phyloP scores from a whole-genome alignment of 257 asterid species.

The Ilex aquifolium region DNA sequence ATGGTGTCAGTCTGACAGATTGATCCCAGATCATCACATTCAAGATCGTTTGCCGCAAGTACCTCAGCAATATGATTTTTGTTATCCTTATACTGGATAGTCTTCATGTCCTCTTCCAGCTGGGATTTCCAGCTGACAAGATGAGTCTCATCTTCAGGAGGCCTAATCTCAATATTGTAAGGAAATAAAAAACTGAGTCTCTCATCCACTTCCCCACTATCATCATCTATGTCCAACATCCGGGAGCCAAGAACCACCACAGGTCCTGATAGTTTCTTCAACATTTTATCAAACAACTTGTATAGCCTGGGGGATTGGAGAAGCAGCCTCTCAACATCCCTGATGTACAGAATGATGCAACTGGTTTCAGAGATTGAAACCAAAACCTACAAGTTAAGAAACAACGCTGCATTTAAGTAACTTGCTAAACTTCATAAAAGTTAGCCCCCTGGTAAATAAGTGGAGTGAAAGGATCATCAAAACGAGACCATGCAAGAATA shows the following conservation, averaged over 20 bases:
- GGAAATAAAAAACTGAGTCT: constrained; percentile 61
- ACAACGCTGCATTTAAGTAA: neutral
- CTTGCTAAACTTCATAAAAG: too few species aligned
- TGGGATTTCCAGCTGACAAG: constrained; percentile 82
- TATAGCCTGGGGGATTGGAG: constrained; percentile 53
- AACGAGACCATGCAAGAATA: neutral
- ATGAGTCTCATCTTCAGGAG: constrained; percentile 83
- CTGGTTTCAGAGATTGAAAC: constrained; percentile 55
- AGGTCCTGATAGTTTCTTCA: constrained; percentile 76
- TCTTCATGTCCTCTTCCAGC: constrained; percentile 79
- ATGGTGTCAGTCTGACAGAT: constrained; percentile 66
- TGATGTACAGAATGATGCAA: constrained; percentile 66
- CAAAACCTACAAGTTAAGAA: constrained; percentile 51
- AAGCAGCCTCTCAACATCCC: constrained; percentile 70
- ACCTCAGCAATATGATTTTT: constrained; percentile 87
- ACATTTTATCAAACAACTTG: constrained; percentile 61
- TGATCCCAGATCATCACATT: constrained; percentile 86
- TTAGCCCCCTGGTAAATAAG: neutral
- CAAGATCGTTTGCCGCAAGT: constrained; percentile 89
- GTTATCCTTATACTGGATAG: constrained; percentile 75
- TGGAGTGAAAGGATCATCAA: constrained; percentile 2
- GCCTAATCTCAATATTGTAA: constrained; percentile 72
- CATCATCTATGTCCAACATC: constrained; percentile 53
- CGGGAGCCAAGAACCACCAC: constrained; percentile 87
- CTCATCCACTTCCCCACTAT: constrained; percentile 52